A percentile compares a stretch with the other conserved stretches of the same genome.
phyloP scores from a whole-genome alignment of 2,329 filamentous ascomycete species.

The Fusarium sp. region DNA sequence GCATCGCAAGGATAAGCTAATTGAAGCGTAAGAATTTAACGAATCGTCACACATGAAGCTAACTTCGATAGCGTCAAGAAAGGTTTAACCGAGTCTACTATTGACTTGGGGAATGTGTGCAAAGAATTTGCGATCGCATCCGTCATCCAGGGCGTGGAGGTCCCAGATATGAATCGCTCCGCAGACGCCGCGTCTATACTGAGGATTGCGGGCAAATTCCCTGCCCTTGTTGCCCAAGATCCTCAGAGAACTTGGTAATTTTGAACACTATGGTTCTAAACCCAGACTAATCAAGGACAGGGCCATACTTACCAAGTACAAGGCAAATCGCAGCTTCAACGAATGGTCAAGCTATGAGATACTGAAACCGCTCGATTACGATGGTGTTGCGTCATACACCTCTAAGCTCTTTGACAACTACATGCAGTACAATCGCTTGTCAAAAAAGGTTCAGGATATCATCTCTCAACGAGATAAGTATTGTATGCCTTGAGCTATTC shows the following conservation, averaged over 20 bases:
- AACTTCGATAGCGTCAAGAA: not conserved
- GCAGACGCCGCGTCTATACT: not conserved
- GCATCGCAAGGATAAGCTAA: not conserved
- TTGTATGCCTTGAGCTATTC: not conserved
- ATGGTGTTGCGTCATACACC: not conserved
- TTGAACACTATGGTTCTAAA: accelerated
- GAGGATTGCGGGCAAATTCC: not conserved
- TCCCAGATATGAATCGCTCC: not conserved
- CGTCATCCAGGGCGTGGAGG: not conserved
- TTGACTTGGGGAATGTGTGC: not conserved
- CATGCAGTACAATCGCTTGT: conserved; percentile 18
- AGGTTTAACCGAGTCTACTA: not conserved
- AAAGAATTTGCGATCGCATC: not conserved
- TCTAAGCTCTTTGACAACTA: conserved; percentile 9
- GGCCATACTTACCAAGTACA: conserved; percentile 22
- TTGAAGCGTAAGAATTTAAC: not conserved
- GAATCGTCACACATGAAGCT: not conserved
- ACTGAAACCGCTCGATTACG: not conserved
- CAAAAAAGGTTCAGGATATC: not conserved
- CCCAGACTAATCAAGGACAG: not conserved
- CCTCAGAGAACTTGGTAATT: conserved; percentile 5
- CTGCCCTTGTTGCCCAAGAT: not conserved
- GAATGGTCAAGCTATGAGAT: not conserved
- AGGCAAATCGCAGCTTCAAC: not conserved
- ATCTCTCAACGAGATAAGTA: not conserved